These are phyloP conservation scores for Orbilia blumenaviensis DNA, from an alignment of 2,329 filamentous ascomycete genomes.

Conservation along the genomic window DNA sequence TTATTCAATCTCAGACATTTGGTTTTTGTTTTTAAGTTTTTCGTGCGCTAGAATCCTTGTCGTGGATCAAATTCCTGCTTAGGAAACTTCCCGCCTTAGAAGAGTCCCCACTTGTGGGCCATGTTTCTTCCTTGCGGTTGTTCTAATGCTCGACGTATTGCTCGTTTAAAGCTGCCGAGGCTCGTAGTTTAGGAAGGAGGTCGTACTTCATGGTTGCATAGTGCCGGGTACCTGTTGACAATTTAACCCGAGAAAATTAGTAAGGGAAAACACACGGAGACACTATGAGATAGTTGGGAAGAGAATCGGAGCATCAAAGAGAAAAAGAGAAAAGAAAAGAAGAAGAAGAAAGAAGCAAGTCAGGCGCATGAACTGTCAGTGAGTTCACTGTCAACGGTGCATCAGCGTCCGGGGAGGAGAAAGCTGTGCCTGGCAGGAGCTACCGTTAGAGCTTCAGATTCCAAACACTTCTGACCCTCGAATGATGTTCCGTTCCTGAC, in stretches of 20 bases:
- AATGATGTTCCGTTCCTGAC: not conserved
- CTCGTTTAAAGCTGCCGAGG: slow-evolving; percentile 43
- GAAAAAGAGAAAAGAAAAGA: not conserved
- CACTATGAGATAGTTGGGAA: not conserved
- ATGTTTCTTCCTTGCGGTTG: not conserved
- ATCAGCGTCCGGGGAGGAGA: slow-evolving; percentile 6
- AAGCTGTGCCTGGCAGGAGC: slow-evolving; percentile 19
- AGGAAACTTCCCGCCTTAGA: slow-evolving; percentile 49
- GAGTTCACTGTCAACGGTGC: slow-evolving; percentile 3
- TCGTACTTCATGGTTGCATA: slow-evolving; percentile 23
- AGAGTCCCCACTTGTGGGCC: slow-evolving; percentile 23
- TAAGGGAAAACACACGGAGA: slow-evolving; percentile 6
- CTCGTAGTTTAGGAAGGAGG: slow-evolving; percentile 37
- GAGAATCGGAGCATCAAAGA: not conserved
- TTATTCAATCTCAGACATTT: slow-evolving; percentile 45
- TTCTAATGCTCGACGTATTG: slow-evolving; percentile 10
- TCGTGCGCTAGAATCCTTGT: slow-evolving; percentile 39
- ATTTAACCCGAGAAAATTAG: slow-evolving; percentile 38
- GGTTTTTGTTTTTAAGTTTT: not conserved
- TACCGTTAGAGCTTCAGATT: slow-evolving; percentile 3
- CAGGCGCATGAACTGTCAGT: slow-evolving; percentile 5
- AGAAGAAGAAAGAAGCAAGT: not conserved
- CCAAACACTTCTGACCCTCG: not conserved
- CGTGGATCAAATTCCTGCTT: slow-evolving; percentile 42
- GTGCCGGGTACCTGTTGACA: slow-evolving; percentile 35